Evolutionary conservation across 495 filamentous ascomycete genomes (phyloP), one percentile per base, ranked within the genome.

Genomic region (Penicillium canescens): DNA sequence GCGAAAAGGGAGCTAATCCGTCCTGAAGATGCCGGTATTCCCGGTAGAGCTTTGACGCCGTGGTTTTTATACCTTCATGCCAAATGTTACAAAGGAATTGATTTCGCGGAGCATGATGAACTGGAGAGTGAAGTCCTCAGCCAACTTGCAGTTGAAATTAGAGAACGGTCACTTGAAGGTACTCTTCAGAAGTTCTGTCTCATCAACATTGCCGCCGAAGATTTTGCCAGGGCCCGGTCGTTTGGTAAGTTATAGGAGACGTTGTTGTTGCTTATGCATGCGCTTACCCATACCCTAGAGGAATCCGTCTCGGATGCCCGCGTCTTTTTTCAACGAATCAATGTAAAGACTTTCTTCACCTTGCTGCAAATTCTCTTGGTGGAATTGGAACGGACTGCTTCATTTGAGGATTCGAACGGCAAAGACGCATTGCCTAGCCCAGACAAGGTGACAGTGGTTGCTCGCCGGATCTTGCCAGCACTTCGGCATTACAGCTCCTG

Each of bases 51-150:
- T 11, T 71, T 96, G 68, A 73, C 84, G 42, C 84, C 78, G 34
- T 96, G 86, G 88, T 97, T 96, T 59, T 82, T 95, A 55, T 86
- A 90, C 57, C 82, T 98, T 31, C 93, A 97, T 67, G 89, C 89
- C 13, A 86, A 85, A 61, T 92, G 88, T 69, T 94, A 86, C 58
- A 83, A 83, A 45, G 91, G 91, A 3, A 74, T 71, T 34, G 82
- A 83, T 49, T 86, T 93, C 61, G 68, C 79, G 1, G 82, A 86
- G 56, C 88, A 92, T 55, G 84, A 90, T 44, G 92, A 93, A 65
- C 75, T 98, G 8, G 93, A 98, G 71, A 86, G 81, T 48, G 90
- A 96, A 62, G 88, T 97, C 7, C 74, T 96, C 42, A 84, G 85
- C 57, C 88, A 90, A 40, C 70, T 96, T 21, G 80, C 82, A 43